Conservation (phyloP, 2,329 filamentous ascomycete species). For the Dendrostoma leiphaemia region DNA sequence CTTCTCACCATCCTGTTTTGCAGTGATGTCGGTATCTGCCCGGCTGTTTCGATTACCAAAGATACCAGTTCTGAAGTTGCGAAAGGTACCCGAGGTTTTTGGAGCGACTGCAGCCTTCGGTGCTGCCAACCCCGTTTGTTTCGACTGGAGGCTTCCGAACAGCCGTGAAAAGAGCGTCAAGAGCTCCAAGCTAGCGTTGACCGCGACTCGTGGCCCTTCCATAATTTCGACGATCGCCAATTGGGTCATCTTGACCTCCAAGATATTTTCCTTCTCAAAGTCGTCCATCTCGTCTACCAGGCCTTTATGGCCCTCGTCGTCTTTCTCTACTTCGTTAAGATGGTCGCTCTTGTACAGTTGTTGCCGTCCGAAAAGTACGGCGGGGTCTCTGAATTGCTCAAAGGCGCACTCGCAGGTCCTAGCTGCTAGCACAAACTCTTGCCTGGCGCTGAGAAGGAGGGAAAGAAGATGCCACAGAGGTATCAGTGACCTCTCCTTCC, state of each 20-base stretch:
- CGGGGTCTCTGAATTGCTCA: conserved; percentile 77
- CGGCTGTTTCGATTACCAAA: conserved; percentile 56
- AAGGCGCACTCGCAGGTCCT: conserved; percentile 87
- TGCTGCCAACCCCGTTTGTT: conserved; percentile 38
- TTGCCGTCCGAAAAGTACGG: conserved; percentile 65
- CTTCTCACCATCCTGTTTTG: conserved; percentile 31
- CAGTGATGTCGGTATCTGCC: conserved; percentile 34
- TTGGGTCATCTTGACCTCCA: conserved; percentile 97
- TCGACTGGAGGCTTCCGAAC: conserved; percentile 59
- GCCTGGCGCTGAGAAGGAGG: conserved; percentile 78
- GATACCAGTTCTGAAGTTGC: conserved; percentile 71
- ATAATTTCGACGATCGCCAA: conserved; percentile 78
- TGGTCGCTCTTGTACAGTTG: conserved; percentile 65
- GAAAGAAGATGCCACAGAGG: conserved; percentile 90
- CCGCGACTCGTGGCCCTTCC: conserved; percentile 80
- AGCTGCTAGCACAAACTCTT: conserved; percentile 78
- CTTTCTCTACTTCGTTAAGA: conserved; percentile 54
- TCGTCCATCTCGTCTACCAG: conserved; percentile 78
- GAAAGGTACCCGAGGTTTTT: conserved; percentile 69
- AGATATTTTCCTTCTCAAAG: conserved; percentile 78
- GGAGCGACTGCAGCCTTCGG: conserved; percentile 53
- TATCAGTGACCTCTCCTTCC: conserved; percentile 66
- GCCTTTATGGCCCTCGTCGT: conserved; percentile 36
- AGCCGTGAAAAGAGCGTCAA: conserved; percentile 77
- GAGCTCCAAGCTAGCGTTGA: conserved; percentile 85